phyloP scores from a whole-genome alignment of 1,139 yeast species.

The Geotrichum europaeum region DNA sequence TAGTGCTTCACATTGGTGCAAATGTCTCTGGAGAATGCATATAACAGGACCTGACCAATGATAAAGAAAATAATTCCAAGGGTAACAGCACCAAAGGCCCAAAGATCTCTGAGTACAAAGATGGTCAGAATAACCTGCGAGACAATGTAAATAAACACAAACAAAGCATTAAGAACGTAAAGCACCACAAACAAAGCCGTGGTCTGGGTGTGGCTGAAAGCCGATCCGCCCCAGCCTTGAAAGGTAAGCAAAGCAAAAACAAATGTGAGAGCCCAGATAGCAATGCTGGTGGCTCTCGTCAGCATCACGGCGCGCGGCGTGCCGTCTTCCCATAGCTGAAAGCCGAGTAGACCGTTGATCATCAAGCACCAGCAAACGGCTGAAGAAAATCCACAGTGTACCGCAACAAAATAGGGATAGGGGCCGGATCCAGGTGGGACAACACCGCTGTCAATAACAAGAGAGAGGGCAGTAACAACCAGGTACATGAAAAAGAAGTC shows the following conservation, averaged over 20 bases:
- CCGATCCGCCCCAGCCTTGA: slow-evolving; percentile 13
- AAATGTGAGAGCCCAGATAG: slow-evolving; percentile 50
- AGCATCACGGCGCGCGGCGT: slow-evolving; percentile 41
- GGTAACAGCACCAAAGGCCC: slow-evolving; percentile 81
- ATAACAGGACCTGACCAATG: slow-evolving; percentile 71
- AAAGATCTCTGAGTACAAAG: slow-evolving; percentile 62
- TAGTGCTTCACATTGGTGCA: slow-evolving; percentile 77
- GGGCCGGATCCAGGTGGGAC: slow-evolving; percentile 74
- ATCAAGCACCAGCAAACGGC: slow-evolving; percentile 65
- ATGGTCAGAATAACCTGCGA: slow-evolving; percentile 69
- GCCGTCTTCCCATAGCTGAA: slow-evolving; percentile 95
- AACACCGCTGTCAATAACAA: slow-evolving; percentile 88
- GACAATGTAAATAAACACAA: slow-evolving; percentile 55
- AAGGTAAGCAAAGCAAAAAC: slow-evolving; percentile 16
- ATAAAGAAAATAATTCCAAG: slow-evolving; percentile 68
- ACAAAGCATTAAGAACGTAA: slow-evolving; percentile 63
- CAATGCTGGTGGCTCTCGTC: slow-evolving; percentile 64
- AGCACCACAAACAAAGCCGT: slow-evolving; percentile 52
- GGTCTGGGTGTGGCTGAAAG: slow-evolving; percentile 46
- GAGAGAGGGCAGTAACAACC: slow-evolving; percentile 53
- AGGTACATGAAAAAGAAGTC: slow-evolving; percentile 60
- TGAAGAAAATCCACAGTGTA: slow-evolving; percentile 69
- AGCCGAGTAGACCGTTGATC: slow-evolving; percentile 72
- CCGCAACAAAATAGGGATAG: slow-evolving; percentile 76
- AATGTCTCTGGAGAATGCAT: slow-evolving; percentile 57